A percentile compares a stretch with the other conserved stretches of the same genome.
Conservation (phyloP, 768 basidiomycete species). For the Russula sp. region DNA sequence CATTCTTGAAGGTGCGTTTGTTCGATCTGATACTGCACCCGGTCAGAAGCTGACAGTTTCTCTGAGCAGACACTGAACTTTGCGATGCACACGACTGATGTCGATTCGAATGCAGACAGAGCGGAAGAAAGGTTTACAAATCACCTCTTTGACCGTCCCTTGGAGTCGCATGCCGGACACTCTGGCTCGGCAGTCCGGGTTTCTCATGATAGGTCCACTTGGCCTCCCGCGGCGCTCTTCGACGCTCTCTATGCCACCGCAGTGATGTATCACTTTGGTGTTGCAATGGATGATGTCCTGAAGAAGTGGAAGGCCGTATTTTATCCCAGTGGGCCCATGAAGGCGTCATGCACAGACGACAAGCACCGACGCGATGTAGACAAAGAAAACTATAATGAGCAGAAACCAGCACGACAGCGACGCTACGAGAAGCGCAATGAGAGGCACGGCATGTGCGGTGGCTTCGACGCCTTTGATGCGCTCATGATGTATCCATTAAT, state of each 20-base stretch:
- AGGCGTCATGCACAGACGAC: too few species aligned
- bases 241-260: neutral
- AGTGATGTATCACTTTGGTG: neutral
- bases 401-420: neutral
- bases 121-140: neutral
- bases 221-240: neutral
- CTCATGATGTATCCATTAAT: neutral
- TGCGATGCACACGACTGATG: neutral
- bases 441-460: neutral
- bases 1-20: neutral
- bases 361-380: neutral
- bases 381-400: too few species aligned
- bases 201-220: neutral
- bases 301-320: too few species aligned
- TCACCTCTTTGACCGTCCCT: neutral
- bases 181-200: neutral
- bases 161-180: too few species aligned
- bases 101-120: neutral
- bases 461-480: neutral
- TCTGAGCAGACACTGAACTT: conserved; percentile 2
- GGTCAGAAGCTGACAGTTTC: neutral
- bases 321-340: too few species aligned
- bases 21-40: neutral
- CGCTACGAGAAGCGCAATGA: neutral
- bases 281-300: too few species aligned